Evolutionary conservation across 495 filamentous ascomycete genomes (phyloP), one percentile per base, ranked within the genome.

Genomic region (Hypoxylon trugodes): DNA sequence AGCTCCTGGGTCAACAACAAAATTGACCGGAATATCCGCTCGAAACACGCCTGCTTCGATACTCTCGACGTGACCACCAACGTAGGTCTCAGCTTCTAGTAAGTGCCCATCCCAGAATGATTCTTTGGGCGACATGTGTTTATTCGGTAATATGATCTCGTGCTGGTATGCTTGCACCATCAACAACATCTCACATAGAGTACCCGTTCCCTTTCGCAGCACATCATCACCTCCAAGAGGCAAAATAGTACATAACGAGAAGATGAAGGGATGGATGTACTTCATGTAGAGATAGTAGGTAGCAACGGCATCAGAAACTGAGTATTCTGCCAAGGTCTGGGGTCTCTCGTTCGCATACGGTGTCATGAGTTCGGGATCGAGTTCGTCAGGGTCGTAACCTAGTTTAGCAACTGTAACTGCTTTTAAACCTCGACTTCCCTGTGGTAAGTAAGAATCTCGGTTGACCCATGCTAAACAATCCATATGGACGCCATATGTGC

Each of bases 281-380:
- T 99, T 99, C 95, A 98, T 99, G 79, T 99, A 99, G 37, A 99
- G 82, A 70, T 99, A 99, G 73, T 98, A 99, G 2, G 95, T 99
- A 2, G 95, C 95, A 15, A 99, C 95, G 24, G 95, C 95, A 85
- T 99, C 95, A 65, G 95, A 99, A 38, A 99, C 95, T 0, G 95
- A 99, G 77, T 99, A 99, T 65, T 99, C 95, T 1, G 95, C 93
- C 37, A 99, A 77, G 0, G 90, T 95, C 71, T 99, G 95, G 0
- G 95, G 95, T 60, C 90, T 82, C 77, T 99, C 96, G 56, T 82
- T 87, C 10, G 95, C 95, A 76, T 96, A 97, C 24, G 86, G 90
- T 42, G 94, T 96, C 95, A 99, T 99, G 61, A 98, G 82, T 72
- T 99, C 95, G 0, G 95, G 95, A 72, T 99, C 95, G 61, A 99